Evolutionary conservation across 306 rosid species (phyloP), one percentile per base, ranked within the genome.

Genomic region (Prunus kanzakura): DNA sequence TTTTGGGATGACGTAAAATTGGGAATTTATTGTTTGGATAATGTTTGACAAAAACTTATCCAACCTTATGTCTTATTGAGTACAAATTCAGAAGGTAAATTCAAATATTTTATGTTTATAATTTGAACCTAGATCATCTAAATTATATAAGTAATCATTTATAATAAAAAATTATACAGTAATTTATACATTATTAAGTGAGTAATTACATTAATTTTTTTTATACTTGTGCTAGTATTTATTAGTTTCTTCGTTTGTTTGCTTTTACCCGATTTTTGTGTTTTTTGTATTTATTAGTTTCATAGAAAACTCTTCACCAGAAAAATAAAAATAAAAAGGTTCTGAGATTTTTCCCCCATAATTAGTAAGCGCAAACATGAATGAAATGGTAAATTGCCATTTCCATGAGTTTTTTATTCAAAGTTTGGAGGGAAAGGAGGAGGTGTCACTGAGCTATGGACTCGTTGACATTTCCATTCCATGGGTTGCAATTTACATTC

Each of bases 1-100:
- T 35, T 71, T 58, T 1, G 30, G 62, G 79, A 72, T 81, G 78
- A 73, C 62, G 19, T 19, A 12, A 7, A 32, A 38, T 15, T 49
- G 10, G 5, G 4, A 23, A 13, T 61, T 27, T 61, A 13, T 61
- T 7, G 41, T 61, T 61, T 61, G 65, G 65, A 61, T 27, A 27
- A 27, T 25, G 19, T 15, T 56, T 56, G 25, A 20, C n/a, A 10
- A 20, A 20, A 19, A 20, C 23, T 1, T 13, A 56, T 56, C 15
- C 29, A 56, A 20, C 15, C 3, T 35, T 25, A 56, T 20, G 62
- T 56, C 27, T 56, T 56, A 56, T 56, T 20, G 38, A 25, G 19
- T 25, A 25, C 38, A 60, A 25, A 25, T 13, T 60, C 5, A 22
- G 38, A 60, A 60, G 38, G 18, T 60, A 51, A 51, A 51, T 51